Evolutionary conservation across 306 rosid genomes (phyloP), one percentile per base, ranked within the genome.

Genomic region (Citrullus mucosospermus): DNA sequence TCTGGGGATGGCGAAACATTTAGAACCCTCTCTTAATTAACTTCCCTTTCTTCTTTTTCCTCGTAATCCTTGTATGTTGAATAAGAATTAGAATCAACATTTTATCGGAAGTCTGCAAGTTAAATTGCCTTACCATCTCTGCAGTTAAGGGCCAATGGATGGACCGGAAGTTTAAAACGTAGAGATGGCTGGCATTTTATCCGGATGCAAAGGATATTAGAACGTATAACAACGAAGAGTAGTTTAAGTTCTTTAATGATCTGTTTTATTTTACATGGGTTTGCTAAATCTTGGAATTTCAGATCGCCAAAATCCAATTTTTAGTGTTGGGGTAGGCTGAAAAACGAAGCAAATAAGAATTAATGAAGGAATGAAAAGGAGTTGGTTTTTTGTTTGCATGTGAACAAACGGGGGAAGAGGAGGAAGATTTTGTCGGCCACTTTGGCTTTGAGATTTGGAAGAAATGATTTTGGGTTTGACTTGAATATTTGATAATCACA

Each of bases 141-240:
- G 66, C 81, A 51, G 65, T 46, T 44, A 1, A 8, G 9, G 15
- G 18, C 57, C 78, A 36, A 55, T 55, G 43, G 17, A 76, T 55
- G 79, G 22, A 39, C 41, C 14, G 78, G 69, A 76, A 58, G 56
- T 22, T 22, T 15, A 7, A 3, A 28, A 63, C 22, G 81, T 54
- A 79, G 81, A 79, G 76, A 79, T 79, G 81, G 76, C 60, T 55
- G 81, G 76, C 81, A 67, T 66, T 79, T 66, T 79, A 79, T 67
- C 68, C 41, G 77, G 76, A 68, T 39, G 36, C 69, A n/a, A 50
- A 25, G 34, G 6, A 36, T 53, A 60, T 62, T 18, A 78, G 70
- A 66, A 66, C 20, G 10, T 6, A 38, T 36, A 76, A 41, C 38
- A 76, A 38, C n/a, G 77, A 72, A 72, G 28, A 72, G 60, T n/a